phyloP scores from a whole-genome alignment of 2,329 filamentous ascomycete species.

The Byssoonygena ceratinophila region DNA sequence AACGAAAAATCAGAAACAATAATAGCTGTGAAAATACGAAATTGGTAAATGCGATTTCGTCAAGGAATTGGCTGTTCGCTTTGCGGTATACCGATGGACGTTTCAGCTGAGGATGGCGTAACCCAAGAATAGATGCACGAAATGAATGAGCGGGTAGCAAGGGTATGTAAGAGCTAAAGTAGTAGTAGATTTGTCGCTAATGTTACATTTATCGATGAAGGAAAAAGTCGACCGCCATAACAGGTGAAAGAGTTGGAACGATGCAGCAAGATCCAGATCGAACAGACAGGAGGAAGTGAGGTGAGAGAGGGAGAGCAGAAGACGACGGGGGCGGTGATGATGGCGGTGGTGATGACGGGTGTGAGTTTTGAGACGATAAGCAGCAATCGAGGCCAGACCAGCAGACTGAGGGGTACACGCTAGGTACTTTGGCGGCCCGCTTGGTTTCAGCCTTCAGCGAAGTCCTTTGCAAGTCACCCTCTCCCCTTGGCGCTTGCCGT shows the following conservation, averaged over 20 bases:
- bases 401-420: neutral
- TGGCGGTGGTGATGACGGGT: neutral
- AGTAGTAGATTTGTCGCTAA: neutral
- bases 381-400: neutral
- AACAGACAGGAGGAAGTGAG: neutral
- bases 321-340: neutral
- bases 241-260: neutral
- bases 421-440: neutral
- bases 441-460: neutral
- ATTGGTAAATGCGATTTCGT: neutral
- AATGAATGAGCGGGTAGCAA: neutral
- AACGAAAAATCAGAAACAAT: neutral
- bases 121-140: constrained; percentile 2
- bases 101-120: constrained; percentile 5
- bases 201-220: too few relatives aligned
- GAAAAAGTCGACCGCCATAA: too few relatives aligned
- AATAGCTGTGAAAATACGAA: neutral
- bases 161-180: neutral
- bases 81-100: constrained; percentile 5
- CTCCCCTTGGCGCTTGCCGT: neutral
- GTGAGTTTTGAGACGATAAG: neutral
- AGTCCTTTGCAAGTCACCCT: neutral
- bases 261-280: neutral
- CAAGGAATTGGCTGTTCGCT: neutral
- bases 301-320: neutral